Percentiles rank a stretch among this genome's conserved stretches.
Evolutionary conservation across 768 basidiomycete species (phyloP).

Genomic region (Naganishia kalamii): DNA sequence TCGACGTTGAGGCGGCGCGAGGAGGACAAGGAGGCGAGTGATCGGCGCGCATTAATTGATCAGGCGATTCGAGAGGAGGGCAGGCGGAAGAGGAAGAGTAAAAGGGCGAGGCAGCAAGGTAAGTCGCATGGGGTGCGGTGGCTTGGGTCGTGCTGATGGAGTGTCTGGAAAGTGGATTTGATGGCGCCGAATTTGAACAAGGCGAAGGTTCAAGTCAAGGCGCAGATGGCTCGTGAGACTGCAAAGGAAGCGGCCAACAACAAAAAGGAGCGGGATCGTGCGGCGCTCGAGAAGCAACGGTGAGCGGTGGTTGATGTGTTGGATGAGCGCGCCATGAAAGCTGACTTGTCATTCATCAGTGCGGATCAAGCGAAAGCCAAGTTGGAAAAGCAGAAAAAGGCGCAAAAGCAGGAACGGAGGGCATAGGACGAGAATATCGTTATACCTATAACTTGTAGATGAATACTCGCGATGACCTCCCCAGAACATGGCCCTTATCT

Average conservation of each 20-base stretch:
- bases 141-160: not conserved
- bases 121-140: not conserved
- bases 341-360: slow-evolving; percentile 16
- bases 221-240: slow-evolving; percentile 39
- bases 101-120: slow-evolving; percentile 27
- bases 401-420: slow-evolving; percentile 41
- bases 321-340: not conserved
- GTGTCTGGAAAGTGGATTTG: slow-evolving; percentile 34
- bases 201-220: slow-evolving; percentile 37
- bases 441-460: not conserved
- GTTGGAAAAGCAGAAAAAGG: slow-evolving; percentile 46
- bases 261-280: slow-evolving; percentile 39
- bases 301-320: slow-evolving; percentile 16
- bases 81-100: slow-evolving; percentile 43
- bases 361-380: slow-evolving; percentile 44
- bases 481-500: no score
- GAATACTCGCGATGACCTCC: not conserved
- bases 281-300: slow-evolving; percentile 44
- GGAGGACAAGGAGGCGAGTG: slow-evolving; percentile 40
- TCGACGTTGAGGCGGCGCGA: slow-evolving; percentile 29
- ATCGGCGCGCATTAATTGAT: slow-evolving; percentile 35
- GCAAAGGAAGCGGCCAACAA: slow-evolving; percentile 31
- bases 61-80: slow-evolving; percentile 39
- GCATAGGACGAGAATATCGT: slow-evolving; percentile 23
- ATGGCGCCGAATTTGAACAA: slow-evolving; percentile 45